Evolutionary conservation across 2,329 filamentous ascomycete genomes (phyloP), one percentile per base, ranked within the genome.

Genomic region (Aspergillus versicolor): DNA sequence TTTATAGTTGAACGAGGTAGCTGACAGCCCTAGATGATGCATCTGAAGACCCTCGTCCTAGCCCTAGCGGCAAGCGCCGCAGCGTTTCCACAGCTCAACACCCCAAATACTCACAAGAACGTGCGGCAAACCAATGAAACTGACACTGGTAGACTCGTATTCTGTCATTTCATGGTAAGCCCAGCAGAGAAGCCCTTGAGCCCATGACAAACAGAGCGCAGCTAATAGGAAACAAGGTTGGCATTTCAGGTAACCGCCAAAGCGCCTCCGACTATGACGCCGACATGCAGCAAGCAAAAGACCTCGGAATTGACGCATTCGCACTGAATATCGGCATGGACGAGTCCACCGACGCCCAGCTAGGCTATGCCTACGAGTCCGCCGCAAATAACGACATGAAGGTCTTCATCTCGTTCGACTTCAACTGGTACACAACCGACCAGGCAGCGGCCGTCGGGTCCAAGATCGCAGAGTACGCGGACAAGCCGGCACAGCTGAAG

Each of bases 321-420:
- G 79, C 79, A 2, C 70, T 82, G 40, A 82, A 82, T 50, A 81
- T 82, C 46, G 80, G 79, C 27, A 67, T 69, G 6, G 80, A 83
- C 54, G 48, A 67, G 13, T 74, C 70, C 60, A 70, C 67, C 24
- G 77, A 81, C 50, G 62, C 72, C n/a, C 80, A 83, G 64, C 75
- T 83, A 3, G 69, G 63, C 1, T 76, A 73, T 32, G 81, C 81
- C 1, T 83, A 82, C 58, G 68, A 77, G n/a, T 80, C 80, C 0
- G 79, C 81, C 3, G 73, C 75, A 9, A 71, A 70, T 7, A 70
- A 73, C 56, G 69, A 70, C 46, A 81, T 84, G 75, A 81, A 82
- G 54, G 79, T 83, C 13, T 83, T 84, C 54, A 77, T 84, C 60
- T 84, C 81, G 1, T 84, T 84, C 59, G 82, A 84, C 70, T 83